Base-by-base conservation (phyloP, 1,284 basidiomycete genomes). In the Golubevia pallescens region DNA sequence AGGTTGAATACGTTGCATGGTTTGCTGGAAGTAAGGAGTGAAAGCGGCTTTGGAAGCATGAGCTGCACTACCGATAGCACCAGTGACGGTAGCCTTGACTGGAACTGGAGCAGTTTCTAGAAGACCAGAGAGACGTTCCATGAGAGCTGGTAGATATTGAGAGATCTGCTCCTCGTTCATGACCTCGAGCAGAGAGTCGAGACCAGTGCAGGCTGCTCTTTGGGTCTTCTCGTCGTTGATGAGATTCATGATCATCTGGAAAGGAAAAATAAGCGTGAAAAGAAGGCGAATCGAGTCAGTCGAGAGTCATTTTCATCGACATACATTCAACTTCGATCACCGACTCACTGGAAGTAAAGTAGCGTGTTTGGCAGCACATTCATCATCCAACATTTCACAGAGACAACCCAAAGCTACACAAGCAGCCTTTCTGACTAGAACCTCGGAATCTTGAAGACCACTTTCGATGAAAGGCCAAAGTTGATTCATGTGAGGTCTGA, bases 311-410 rank as follows among this genome's bases (percentile, higher is more conserved):
- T 48, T 48, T 48, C 42, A 16, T 48, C 42, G 42, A 48, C 16
- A 54, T 20, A 23, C 23, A 14, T 24, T 24, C 55, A 14, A 14
- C 23, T 24, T 2, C 61, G 60, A 52, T n/a, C n/a, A n/a, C n/a
- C n/a, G n/a, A 88, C 91, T 74, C 78, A 93, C 92, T 55, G 97
- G 97, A 66, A 99, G 90, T 61, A 99, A 90, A 64, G 91, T 89
- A 8, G 89, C 88, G 87, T 99, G 97, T 82, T 92, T 92, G 53
- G 91, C 88, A 23, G 92, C 91, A 82, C 94, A 96, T 79, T 97
- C 94, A 58, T 97, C 96, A 75, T 96, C 94, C 28, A 99, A 89
- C 93, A 95, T 97, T 87, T 99, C 97, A 86, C 96, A 98, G 62
- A 99, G 88, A 87, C 96, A 99, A 83, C 94, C 94, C 68, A 99